Evolutionary conservation across 768 basidiomycete species (phyloP).

Genomic region (Butyriboletus loyo): DNA sequence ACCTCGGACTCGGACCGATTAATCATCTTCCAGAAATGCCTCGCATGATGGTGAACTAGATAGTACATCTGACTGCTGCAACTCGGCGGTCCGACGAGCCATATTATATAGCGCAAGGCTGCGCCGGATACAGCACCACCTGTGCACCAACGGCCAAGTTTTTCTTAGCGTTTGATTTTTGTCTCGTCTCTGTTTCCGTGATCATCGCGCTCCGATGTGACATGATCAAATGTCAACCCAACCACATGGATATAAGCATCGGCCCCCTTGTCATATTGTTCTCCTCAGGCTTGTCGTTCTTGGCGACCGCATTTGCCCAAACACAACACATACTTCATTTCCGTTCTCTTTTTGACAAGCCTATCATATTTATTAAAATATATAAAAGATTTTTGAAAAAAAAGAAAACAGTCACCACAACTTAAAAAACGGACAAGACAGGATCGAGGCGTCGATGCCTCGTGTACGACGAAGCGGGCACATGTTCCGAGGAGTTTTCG

Average conservation of each 20-base stretch:
- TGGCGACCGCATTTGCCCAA: background rate
- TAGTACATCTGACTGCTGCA: background rate
- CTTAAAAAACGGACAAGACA: background rate
- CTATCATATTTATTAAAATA: no score
- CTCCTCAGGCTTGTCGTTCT: background rate
- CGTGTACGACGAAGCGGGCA: background rate
- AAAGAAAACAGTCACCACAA: no score
- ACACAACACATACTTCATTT: background rate
- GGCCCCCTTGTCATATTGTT: background rate
- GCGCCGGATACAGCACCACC: background rate
- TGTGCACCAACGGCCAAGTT: background rate
- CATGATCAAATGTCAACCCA: slow-evolving; percentile 8
- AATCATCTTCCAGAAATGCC: no score
- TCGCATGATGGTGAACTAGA: background rate
- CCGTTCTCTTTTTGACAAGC: background rate
- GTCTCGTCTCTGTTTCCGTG: slow-evolving; percentile 4
- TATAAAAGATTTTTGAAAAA: background rate
- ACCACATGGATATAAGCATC: no score
- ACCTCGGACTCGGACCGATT: no score
- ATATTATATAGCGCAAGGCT: background rate
- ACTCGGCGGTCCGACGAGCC: background rate
- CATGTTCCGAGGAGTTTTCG: background rate
- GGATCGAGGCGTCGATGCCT: background rate
- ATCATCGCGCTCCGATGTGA: background rate
- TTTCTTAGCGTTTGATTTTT: background rate